Evolutionary conservation across 108 stramenopile species (phyloP).

Genomic region (Skeletonema grethae): DNA sequence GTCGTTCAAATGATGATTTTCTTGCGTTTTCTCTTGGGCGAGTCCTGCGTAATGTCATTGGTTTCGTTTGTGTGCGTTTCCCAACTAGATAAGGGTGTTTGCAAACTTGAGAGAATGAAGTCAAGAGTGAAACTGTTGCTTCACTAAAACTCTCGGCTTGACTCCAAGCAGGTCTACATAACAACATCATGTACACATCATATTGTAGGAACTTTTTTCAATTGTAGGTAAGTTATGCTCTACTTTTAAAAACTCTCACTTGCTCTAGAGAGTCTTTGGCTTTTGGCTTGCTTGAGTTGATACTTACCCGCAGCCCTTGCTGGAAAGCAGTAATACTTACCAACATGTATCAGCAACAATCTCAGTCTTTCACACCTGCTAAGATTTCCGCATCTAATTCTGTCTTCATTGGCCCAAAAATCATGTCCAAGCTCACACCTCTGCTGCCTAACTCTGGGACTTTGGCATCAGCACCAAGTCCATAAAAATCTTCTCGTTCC

Average conservation of each 20-base stretch:
- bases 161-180: too few species aligned
- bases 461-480: slow-evolving; percentile 75
- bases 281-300: not conserved
- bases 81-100: too few species aligned
- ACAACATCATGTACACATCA: too few species aligned
- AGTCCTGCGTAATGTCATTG: not conserved
- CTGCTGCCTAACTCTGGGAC: slow-evolving; percentile 76
- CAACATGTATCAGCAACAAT: not conserved
- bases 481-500: slow-evolving; percentile 81
- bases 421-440: slow-evolving; percentile 67
- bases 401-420: slow-evolving; percentile 71
- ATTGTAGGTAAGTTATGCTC: too few species aligned
- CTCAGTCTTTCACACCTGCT: slow-evolving; percentile 63
- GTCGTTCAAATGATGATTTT: not conserved
- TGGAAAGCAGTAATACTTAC: not conserved
- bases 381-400: slow-evolving; percentile 64
- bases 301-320: not conserved
- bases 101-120: too few species aligned
- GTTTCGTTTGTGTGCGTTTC: not conserved
- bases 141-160: too few species aligned
- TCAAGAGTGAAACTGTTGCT: too few species aligned
- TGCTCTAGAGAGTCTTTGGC: too few species aligned
- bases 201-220: too few species aligned
- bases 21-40: too few species aligned
- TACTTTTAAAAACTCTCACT: too few species aligned